Base-by-base conservation (phyloP, 495 filamentous ascomycete genomes). In the Aspergillus affinis region DNA sequence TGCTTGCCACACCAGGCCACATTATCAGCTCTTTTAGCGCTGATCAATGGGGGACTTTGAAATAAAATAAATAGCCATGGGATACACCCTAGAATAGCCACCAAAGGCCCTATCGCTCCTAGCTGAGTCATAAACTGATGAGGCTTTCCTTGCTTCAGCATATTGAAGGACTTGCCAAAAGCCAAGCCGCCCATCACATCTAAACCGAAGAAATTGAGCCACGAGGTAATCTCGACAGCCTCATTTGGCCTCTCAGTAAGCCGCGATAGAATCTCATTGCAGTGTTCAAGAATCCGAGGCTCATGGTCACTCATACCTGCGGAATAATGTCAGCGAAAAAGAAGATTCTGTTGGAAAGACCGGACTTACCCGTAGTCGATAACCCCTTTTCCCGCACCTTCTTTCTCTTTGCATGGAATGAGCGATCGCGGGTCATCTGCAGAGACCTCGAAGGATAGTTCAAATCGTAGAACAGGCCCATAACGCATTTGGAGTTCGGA, bases 161-260 rank as follows among this genome's bases (percentile, higher is more conserved):
- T 77, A 10, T 70, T 63, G 55, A 78, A 78, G 4, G 73, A 67
- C 51, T 74, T 66, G 5, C 70, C 70, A 57, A 78, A 78, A 2
- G 71, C 68, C 12, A 76, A 52, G n/a, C 76, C 72, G 48, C 76
- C 76, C 69, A 79, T 77, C n/a, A 76, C 56, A 51, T 78, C 76
- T 52, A 76, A 77, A 18, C 59, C 64, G 53, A 71, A 78, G 55
- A 65, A 70, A 13, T 62, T 58, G 55, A 77, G 74, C 69, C 67
- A 72, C 19, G 61, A 32, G 2, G 69, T 53, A 9, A 69, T 54
- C 48, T 78, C 65, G 10, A 78, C 57, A 4, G 64, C 54, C 7
- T 56, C 4, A 20, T 55, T 19, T 65, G 63, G 26, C 6, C 57
- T 23, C n/a, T 6, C 27, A 6, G 52, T 23, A 10, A 55, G 27